Conservation (phyloP, 345 rosid genomes). For the Citrus inodora region DNA sequence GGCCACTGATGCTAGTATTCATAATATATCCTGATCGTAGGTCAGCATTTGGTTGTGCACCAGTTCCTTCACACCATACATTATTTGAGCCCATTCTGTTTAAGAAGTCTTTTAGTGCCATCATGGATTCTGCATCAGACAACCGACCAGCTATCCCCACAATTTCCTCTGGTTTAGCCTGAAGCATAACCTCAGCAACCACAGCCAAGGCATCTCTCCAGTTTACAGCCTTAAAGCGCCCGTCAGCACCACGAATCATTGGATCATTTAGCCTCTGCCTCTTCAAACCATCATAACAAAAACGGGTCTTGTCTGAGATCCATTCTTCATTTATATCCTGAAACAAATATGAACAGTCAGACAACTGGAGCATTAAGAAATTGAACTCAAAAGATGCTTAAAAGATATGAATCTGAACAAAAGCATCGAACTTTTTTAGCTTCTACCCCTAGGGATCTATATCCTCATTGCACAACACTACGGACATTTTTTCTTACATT, state of each 20-base stretch:
- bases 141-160: conserved; percentile 90
- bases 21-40: conserved; percentile 83
- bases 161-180: conserved; percentile 79
- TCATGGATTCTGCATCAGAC: conserved; percentile 99
- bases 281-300: conserved; percentile 93
- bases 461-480: neutral
- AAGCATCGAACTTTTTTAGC: neutral
- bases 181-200: conserved; percentile 77
- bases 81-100: conserved; percentile 96
- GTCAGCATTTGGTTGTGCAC: conserved; percentile 74
- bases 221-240: conserved; percentile 80
- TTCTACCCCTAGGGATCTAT: neutral
- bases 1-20: conserved; percentile 86
- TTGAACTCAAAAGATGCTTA: neutral
- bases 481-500: neutral
- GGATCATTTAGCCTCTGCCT: conserved; percentile 99
- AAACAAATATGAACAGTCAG: conserved; percentile 18
- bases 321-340: conserved; percentile 99
- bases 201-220: conserved; percentile 97
- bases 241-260: conserved; percentile 92
- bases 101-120: conserved; percentile 88
- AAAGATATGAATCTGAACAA: neutral
- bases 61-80: conserved; percentile 93
- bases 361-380: neutral
- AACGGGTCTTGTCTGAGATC: conserved; percentile 99